Base-by-base conservation (phyloP, 176 grass and related monocot species). In the Paspalum notatum region DNA sequence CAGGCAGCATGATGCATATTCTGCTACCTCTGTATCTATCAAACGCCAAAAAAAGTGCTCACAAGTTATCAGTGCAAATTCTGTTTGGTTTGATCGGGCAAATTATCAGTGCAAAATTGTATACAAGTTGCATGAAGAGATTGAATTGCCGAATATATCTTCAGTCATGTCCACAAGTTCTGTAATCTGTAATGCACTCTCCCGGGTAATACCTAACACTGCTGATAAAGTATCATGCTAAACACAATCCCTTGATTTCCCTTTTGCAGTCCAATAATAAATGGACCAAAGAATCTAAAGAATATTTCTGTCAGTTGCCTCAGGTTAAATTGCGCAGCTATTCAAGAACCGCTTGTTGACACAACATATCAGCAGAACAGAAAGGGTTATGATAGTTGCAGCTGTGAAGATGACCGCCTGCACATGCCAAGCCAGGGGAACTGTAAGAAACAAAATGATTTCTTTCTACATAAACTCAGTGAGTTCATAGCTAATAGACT, bases 341-440 rank as follows among this genome's bases (percentile, higher is more conserved):
- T 74, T 84, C 62, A 84, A 80, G 17, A 80, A 78, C 41, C 78
- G 66, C 78, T 63, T 90, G 66, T 77, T 60, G 9, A 54, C 51
- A 77, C 87, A 89, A 11, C 80, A 73, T 61, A 90, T 60, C 78
- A 90, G 66, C 44, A 90, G 44, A 66, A 86, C 87, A 60, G 83
- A 90, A n/a, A 90, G 78, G 50, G 50, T 82, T 46, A 90, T n/a
- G 72, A 85, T 85, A 73, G 78, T 78, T 70, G 24, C 87, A 77
- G 66, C 87, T 73, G 87, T 90, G 66, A 85, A 85, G 27, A 89
- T 52, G 51, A 82, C 52, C 60, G 78, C 87, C 87, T 89, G 87
- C 83, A 90, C 41, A 81, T 9, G 77, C 5, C 16, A 50, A 72
- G 66, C 66, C 47, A 78, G 6, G 78, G 9, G 21, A 85, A 25